phyloP scores from a whole-genome alignment of 177 flowering plant genomes.

The Vitis hybrid region DNA sequence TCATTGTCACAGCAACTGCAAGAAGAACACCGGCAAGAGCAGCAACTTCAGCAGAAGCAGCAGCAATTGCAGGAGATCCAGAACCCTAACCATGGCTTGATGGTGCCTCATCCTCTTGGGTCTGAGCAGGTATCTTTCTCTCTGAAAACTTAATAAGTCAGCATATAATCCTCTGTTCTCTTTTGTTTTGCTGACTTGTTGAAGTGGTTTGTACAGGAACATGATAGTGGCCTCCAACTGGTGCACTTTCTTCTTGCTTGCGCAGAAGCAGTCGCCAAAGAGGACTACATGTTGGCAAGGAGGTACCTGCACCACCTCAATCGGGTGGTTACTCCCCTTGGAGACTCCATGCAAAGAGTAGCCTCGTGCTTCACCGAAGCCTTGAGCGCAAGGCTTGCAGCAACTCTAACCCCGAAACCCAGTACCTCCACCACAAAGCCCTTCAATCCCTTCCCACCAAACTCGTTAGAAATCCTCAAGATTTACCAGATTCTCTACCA shows the following conservation, averaged over 20 bases:
- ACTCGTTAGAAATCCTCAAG: slow-evolving; percentile 55
- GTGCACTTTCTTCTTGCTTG: slow-evolving; percentile 80
- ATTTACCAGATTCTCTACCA: slow-evolving; percentile 74
- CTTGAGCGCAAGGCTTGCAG: slow-evolving; percentile 52
- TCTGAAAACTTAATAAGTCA: not conserved
- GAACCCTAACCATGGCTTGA: slow-evolving; percentile 32
- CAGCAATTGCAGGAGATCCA: slow-evolving; percentile 25
- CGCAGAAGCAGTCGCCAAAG: slow-evolving; percentile 75
- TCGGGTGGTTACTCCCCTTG: slow-evolving; percentile 56
- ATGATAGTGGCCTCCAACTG: slow-evolving; percentile 77
- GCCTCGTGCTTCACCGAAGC: slow-evolving; percentile 79
- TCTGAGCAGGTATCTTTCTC: slow-evolving; percentile 40
- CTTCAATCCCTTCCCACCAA: slow-evolving; percentile 49
- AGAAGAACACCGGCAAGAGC: slow-evolving; percentile 32
- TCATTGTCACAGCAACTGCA: slow-evolving; percentile 35
- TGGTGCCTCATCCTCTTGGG: slow-evolving; percentile 28
- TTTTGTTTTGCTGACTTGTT: not conserved
- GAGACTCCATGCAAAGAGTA: slow-evolving; percentile 83
- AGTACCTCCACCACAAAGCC: slow-evolving; percentile 27
- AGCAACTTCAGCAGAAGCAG: slow-evolving; percentile 16
- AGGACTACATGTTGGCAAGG: slow-evolving; percentile 68
- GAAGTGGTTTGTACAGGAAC: slow-evolving; percentile 37
- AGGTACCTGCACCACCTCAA: slow-evolving; percentile 61
- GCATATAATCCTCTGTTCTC: too few relatives aligned
- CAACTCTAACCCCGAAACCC: slow-evolving; percentile 47